phyloP scores from a whole-genome alignment of 129 eudicot species.

The Scalesia atractyloides region DNA sequence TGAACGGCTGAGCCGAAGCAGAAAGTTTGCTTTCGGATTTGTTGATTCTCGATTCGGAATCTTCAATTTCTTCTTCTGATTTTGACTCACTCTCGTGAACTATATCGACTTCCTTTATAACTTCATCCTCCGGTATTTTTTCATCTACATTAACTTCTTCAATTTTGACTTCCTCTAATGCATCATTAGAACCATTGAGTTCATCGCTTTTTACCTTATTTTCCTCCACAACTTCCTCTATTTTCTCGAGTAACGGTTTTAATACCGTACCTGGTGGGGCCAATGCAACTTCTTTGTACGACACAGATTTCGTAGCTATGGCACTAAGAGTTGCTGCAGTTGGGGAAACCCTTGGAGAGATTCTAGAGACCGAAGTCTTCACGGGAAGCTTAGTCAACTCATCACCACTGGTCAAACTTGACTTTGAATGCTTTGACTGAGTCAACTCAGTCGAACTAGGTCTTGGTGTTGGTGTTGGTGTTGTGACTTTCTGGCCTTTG shows the following conservation, averaged over 20 bases:
- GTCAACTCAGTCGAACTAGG: conserved; percentile 44
- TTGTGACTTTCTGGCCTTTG: conserved; percentile 50
- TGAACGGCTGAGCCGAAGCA: conserved; percentile 93
- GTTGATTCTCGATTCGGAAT: conserved; percentile 33
- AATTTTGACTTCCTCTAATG: conserved; percentile 42
- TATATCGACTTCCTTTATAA: conserved; percentile 42
- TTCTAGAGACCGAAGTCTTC: conserved; percentile 43
- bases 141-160: conserved; percentile 41
- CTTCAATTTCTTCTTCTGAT: conserved; percentile 37
- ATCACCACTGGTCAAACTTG: conserved; percentile 34
- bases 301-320: conserved; percentile 80
- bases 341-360: conserved; percentile 47
- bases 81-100: conserved; percentile 43
- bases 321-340: conserved; percentile 52
- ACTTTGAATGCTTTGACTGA: conserved; percentile 47
- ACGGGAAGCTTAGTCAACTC: conserved; percentile 43
- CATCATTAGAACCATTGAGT: conserved; percentile 42
- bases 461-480: conserved; percentile 34
- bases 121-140: conserved; percentile 50
- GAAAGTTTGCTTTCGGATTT: conserved; percentile 84
- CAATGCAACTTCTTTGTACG: conserved; percentile 96
- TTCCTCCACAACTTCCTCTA: conserved; percentile 58
- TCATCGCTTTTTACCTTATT: conserved; percentile 59
- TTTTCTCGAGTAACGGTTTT: conserved; percentile 73
- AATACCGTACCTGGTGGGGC: conserved; percentile 96